Conservation (phyloP, 176 grass and related monocot species). For the Musa beccarii region DNA sequence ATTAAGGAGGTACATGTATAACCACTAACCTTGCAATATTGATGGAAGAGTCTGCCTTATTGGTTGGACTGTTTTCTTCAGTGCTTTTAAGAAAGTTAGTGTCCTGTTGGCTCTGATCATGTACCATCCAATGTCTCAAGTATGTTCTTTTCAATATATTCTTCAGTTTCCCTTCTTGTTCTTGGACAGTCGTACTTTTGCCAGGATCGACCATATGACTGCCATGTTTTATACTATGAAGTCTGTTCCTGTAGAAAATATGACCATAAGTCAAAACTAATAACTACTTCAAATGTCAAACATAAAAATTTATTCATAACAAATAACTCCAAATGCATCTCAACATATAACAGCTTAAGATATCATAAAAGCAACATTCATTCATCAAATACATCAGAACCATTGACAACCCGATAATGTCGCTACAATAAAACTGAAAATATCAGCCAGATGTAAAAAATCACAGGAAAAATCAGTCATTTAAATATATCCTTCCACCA, state of each 20-base stretch:
- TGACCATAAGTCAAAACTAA: no score
- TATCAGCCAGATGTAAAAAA: neutral
- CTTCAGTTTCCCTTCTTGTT: constrained; percentile 71
- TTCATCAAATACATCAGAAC: neutral
- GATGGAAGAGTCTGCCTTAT: constrained; percentile 30
- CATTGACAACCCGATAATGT: neutral
- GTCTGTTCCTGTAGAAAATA: constrained; percentile 11
- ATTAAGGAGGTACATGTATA: neutral
- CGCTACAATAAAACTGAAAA: neutral
- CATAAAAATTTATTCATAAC: no score
- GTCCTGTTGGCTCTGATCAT: constrained; percentile 25
- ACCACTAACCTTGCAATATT: constrained; percentile 65
- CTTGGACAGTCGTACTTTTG: constrained; percentile 32
- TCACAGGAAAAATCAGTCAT: neutral
- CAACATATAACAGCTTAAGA: neutral
- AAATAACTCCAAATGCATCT: no score
- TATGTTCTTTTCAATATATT: constrained; percentile 67
- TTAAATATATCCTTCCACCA: neutral
- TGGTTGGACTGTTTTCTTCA: constrained; percentile 25
- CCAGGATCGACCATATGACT: constrained; percentile 29
- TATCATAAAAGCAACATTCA: neutral
- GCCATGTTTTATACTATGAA: constrained; percentile 23
- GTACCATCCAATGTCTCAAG: constrained; percentile 63
- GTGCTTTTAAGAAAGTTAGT: constrained; percentile 26
- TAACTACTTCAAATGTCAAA: no score